phyloP scores from a whole-genome alignment of 345 rosid genomes.

The Kandelia obovata region DNA sequence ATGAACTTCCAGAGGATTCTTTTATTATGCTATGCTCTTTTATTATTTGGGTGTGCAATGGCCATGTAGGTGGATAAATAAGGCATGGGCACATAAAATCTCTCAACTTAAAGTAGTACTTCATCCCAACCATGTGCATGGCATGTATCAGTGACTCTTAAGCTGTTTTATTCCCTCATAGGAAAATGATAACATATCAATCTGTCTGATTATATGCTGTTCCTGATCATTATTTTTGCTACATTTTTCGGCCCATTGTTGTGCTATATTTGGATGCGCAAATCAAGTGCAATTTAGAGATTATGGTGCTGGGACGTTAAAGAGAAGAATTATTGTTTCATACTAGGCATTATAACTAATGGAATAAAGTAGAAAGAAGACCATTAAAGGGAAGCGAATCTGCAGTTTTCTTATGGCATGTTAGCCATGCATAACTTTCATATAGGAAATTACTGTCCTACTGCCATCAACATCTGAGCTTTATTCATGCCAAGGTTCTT shows the following conservation, averaged over 20 bases:
- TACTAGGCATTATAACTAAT: background rate
- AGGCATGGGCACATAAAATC: no score
- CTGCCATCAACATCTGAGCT: no score
- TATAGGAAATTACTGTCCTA: background rate
- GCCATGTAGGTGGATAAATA: no score
- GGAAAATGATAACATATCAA: background rate
- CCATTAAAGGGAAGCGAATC: background rate
- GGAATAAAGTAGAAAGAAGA: background rate
- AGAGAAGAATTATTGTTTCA: background rate
- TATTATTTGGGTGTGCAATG: no score
- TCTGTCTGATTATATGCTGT: background rate
- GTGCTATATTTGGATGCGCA: background rate
- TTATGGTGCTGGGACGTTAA: background rate
- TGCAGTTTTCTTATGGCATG: background rate
- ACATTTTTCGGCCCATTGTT: background rate
- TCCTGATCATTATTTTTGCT: background rate
- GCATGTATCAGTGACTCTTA: no score
- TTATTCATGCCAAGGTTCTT: background rate
- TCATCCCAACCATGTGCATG: no score
- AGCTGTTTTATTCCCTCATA: no score
- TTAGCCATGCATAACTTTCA: background rate
- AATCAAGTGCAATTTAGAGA: background rate
- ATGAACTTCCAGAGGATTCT: no score
- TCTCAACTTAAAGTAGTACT: no score
- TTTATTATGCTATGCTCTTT: no score